Evolutionary conservation across 1,284 basidiomycete genomes (phyloP).

Genomic region (Paramarasmius palmivorus): DNA sequence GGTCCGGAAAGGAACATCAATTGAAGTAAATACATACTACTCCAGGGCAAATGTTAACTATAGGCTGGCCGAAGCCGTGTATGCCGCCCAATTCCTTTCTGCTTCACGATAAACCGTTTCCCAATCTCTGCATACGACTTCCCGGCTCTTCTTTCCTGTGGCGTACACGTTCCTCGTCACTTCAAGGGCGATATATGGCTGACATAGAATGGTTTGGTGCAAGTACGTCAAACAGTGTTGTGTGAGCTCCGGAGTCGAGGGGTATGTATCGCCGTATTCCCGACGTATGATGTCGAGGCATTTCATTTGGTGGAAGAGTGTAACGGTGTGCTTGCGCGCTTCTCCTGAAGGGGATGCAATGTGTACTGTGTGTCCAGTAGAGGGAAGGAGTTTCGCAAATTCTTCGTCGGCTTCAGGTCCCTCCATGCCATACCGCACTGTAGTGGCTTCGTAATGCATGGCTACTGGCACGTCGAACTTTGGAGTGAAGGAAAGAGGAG

Average conservation of each 20-base stretch:
- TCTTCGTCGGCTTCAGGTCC: conserved; percentile 27
- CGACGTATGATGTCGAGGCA: conserved; percentile 27
- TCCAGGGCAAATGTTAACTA: not conserved
- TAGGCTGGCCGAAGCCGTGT: not conserved
- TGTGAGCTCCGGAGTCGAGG: conserved; percentile 14
- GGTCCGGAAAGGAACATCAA: too few relatives aligned
- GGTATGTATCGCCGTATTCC: conserved; percentile 10
- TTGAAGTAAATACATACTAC: too few relatives aligned
- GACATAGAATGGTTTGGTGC: conserved; percentile 32
- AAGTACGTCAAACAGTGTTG: conserved; percentile 36
- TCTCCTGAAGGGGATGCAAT: conserved; percentile 10
- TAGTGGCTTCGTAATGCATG: conserved; percentile 18
- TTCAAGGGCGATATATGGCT: conserved; percentile 25
- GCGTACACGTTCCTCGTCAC: conserved; percentile 13
- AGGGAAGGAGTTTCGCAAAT: conserved; percentile 29
- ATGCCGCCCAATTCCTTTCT: conserved; percentile 17
- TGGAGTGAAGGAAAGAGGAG: not conserved
- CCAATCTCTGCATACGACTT: conserved; percentile 24
- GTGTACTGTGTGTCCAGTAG: conserved; percentile 26
- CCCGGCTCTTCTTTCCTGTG: conserved; percentile 11
- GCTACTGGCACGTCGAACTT: conserved; percentile 9
- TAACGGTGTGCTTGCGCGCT: conserved; percentile 21
- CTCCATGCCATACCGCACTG: conserved; percentile 24
- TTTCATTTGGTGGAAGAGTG: conserved; percentile 31
- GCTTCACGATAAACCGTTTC: conserved; percentile 21